These are phyloP conservation scores for Pleurotus tuber-regium DNA, from an alignment of 768 basidiomycete genomes.

Conservation along the genomic window DNA sequence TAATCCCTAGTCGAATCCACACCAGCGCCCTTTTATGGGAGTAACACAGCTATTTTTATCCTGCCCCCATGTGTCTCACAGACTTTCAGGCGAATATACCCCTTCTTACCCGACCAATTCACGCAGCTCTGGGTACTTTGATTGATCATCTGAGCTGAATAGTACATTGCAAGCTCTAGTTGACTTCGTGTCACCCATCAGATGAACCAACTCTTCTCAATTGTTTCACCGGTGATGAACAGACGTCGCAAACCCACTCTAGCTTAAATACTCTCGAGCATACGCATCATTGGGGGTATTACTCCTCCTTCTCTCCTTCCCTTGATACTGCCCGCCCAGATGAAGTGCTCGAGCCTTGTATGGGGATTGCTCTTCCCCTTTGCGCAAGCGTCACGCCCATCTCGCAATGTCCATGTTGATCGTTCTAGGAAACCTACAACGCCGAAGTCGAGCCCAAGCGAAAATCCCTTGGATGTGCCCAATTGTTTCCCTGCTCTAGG, in stretches of 20 bases:
- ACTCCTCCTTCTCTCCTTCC: not conserved
- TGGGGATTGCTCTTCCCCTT: not conserved
- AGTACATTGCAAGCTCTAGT: not conserved
- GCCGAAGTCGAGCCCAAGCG: not conserved
- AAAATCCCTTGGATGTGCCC: conserved; percentile 6
- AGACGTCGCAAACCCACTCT: too few relatives aligned
- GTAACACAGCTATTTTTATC: too few relatives aligned
- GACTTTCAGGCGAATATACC: not conserved
- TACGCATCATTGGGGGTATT: not conserved
- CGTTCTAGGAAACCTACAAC: not conserved
- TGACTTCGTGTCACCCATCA: too few relatives aligned
- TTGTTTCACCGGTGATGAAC: too few relatives aligned
- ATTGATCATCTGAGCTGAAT: not conserved
- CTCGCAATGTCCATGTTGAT: not conserved
- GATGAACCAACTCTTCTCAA: too few relatives aligned
- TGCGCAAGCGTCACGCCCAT: not conserved
- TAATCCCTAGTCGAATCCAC: too few relatives aligned
- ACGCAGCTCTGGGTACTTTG: not conserved
- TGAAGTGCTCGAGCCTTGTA: not conserved
- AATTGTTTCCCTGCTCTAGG: conserved; percentile 32
- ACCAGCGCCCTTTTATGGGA: too few relatives aligned
- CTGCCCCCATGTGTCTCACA: too few relatives aligned
- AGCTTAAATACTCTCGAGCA: too few relatives aligned
- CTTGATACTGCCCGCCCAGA: not conserved
- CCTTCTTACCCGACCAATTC: not conserved